phyloP scores from a whole-genome alignment of 805 yeast genomes.

The Ogataea sp. region DNA sequence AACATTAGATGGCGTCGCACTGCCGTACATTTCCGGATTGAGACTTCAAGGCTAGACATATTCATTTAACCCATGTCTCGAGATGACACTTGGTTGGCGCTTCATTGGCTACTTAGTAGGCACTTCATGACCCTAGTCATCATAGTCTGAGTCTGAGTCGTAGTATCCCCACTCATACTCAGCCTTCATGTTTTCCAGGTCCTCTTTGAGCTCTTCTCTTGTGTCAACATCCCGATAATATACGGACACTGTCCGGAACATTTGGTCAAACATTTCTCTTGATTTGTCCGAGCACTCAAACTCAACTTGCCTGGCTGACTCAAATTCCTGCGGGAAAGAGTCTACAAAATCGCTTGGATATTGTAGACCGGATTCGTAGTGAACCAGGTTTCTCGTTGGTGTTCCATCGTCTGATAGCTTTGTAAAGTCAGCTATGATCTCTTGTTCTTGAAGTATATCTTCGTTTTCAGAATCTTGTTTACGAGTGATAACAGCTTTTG shows the following conservation, averaged over 20 bases:
- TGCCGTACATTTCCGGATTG: too few species aligned
- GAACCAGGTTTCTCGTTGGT: constrained; percentile 6
- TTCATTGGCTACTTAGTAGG: too few species aligned
- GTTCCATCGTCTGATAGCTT: constrained; percentile 11
- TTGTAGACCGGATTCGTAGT: constrained; percentile 4
- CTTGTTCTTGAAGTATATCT: background rate
- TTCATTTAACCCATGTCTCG: too few species aligned
- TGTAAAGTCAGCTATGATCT: constrained; percentile 1
- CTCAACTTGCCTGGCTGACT: constrained; percentile 6
- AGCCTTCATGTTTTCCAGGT: constrained; percentile 32
- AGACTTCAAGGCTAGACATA: too few species aligned
- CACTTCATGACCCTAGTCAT: too few species aligned
- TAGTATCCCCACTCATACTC: constrained; percentile 47
- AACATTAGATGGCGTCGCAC: too few species aligned
- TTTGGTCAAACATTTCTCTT: constrained; percentile 11
- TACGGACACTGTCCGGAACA: constrained; percentile 18
- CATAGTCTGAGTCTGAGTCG: constrained; percentile 34
- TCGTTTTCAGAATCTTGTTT: background rate
- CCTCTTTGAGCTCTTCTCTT: constrained; percentile 44
- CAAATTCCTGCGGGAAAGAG: constrained; percentile 24
- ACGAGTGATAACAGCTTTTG: constrained; percentile 17
- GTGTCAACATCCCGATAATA: constrained; percentile 35
- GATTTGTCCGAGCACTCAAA: constrained; percentile 18
- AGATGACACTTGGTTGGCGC: background rate
- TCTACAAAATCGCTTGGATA: constrained; percentile 8